Evolutionary conservation across 2,329 filamentous ascomycete species (phyloP).

Genomic region (Botryosphaeria agaves): DNA sequence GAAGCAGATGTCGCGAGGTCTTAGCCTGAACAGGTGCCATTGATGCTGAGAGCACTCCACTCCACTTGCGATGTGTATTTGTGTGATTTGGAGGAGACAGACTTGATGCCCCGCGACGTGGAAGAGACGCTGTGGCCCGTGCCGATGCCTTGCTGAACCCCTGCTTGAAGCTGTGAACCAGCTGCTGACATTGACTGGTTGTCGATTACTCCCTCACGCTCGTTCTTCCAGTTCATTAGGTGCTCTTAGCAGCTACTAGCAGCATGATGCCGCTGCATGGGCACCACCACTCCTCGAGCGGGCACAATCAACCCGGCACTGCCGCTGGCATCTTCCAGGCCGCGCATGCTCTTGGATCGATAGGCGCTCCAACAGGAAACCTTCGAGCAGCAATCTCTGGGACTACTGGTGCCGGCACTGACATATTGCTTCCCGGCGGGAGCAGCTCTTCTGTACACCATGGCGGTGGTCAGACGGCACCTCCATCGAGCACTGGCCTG

Average conservation of each 20-base stretch:
- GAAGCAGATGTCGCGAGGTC: constrained; percentile 15
- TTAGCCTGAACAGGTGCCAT: too few species aligned
- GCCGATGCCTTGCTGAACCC: too few species aligned
- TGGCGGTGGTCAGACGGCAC: constrained; percentile 15
- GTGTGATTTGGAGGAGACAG: too few species aligned
- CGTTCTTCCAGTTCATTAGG: too few species aligned
- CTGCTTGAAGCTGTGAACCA: too few species aligned
- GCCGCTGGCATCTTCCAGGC: constrained; percentile 27
- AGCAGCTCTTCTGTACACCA: constrained; percentile 15
- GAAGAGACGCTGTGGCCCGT: too few species aligned
- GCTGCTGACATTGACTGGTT: too few species aligned
- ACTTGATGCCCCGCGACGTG: too few species aligned
- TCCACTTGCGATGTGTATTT: too few species aligned
- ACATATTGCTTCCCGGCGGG: constrained; percentile 22
- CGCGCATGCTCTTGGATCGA: constrained; percentile 27
- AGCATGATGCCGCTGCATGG: constrained; percentile 9
- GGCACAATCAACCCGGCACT: constrained; percentile 8
- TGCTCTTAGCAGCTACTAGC: too few species aligned
- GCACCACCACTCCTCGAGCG: constrained; percentile 10
- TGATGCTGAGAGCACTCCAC: too few species aligned
- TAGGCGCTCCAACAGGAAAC: constrained; percentile 25
- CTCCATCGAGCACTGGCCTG: constrained; percentile 9
- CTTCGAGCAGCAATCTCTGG: constrained; percentile 20
- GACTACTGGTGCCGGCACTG: constrained; percentile 24
- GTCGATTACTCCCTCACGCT: too few species aligned